phyloP scores from a whole-genome alignment of 192 early-diverging fungal genomes.

The Linnemannia exigua region DNA sequence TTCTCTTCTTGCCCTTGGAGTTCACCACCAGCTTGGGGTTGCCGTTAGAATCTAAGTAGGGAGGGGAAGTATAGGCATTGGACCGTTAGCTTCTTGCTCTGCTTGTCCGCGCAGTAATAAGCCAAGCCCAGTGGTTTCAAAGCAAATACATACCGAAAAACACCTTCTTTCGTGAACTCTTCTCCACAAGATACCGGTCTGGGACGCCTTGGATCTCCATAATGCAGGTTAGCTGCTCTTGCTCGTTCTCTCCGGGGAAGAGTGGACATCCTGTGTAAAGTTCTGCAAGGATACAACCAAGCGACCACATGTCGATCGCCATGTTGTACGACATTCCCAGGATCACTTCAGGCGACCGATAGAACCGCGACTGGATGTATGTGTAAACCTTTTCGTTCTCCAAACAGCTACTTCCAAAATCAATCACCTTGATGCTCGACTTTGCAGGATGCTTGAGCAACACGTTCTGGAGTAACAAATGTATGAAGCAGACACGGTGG shows the following conservation, averaged over 20 bases:
- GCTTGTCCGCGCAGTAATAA: neutral
- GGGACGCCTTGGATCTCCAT: slow-evolving; percentile 94
- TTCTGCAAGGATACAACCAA: slow-evolving; percentile 95
- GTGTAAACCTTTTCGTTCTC: slow-evolving; percentile 95
- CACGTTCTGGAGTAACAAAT: slow-evolving; percentile 71
- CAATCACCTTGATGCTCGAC: slow-evolving; percentile 94
- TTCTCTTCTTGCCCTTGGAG: slow-evolving; percentile 88
- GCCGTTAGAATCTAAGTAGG: slow-evolving; percentile 57
- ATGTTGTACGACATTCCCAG: slow-evolving; percentile 88
- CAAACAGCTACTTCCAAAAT: slow-evolving; percentile 96
- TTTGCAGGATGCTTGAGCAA: slow-evolving; percentile 77
- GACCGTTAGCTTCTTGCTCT: neutral
- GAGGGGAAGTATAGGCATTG: neutral
- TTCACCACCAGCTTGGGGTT: slow-evolving; percentile 75
- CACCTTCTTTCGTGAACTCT: slow-evolving; percentile 79
- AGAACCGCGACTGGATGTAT: slow-evolving; percentile 96
- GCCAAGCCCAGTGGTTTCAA: slow-evolving; percentile 18
- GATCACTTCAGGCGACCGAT: slow-evolving; percentile 96
- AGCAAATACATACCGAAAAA: slow-evolving; percentile 81
- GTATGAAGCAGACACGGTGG: neutral
- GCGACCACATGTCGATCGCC: slow-evolving; percentile 96
- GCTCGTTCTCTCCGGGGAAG: slow-evolving; percentile 97
- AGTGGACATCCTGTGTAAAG: slow-evolving; percentile 87
- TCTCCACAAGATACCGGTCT: slow-evolving; percentile 76
- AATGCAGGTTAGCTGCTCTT: slow-evolving; percentile 93